phyloP scores from a whole-genome alignment of 768 basidiomycete species.

The Dioszegia aurantiaca region DNA sequence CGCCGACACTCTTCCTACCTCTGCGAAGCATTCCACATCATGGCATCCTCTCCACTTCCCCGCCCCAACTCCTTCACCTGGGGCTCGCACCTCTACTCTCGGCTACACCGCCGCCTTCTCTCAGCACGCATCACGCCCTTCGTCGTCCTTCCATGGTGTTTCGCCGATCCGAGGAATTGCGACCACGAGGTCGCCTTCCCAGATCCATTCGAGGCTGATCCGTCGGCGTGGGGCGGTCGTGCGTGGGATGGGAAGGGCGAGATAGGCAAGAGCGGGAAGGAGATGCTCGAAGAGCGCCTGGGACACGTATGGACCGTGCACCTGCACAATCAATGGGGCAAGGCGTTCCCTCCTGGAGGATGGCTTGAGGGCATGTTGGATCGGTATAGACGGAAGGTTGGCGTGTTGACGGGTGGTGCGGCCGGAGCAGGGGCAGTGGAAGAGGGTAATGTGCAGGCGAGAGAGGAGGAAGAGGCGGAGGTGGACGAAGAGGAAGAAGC shows the following conservation, averaged over 20 bases:
- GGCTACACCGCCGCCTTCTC: constrained; percentile 81
- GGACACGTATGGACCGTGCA: constrained; percentile 71
- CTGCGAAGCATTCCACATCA: constrained; percentile 92
- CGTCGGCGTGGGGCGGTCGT: constrained; percentile 66
- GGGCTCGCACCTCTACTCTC: constrained; percentile 87
- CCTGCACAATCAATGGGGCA: constrained; percentile 94
- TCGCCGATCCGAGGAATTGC: constrained; percentile 85
- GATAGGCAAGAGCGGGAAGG: constrained; percentile 28
- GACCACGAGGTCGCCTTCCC: constrained; percentile 89
- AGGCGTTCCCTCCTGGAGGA: constrained; percentile 72
- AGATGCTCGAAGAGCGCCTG: constrained; percentile 62
- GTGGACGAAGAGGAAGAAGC: neutral
- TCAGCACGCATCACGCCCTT: constrained; percentile 73
- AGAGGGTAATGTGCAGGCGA: neutral
- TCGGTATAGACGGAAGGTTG: constrained; percentile 36
- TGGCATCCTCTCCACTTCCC: constrained; percentile 71
- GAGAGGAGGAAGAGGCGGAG: neutral
- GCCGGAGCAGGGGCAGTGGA: constrained; percentile 1
- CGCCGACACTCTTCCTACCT: constrained; percentile 86
- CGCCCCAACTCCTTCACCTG: constrained; percentile 81
- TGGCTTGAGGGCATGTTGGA: constrained; percentile 79
- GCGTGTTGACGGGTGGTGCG: constrained; percentile 27
- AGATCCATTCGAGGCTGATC: constrained; percentile 69
- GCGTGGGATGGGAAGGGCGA: constrained; percentile 57
- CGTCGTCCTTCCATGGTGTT: constrained; percentile 91